These are phyloP conservation scores for Xerocomus minutiporus DNA, from an alignment of 1,284 basidiomycete species.

Conservation along the genomic window DNA sequence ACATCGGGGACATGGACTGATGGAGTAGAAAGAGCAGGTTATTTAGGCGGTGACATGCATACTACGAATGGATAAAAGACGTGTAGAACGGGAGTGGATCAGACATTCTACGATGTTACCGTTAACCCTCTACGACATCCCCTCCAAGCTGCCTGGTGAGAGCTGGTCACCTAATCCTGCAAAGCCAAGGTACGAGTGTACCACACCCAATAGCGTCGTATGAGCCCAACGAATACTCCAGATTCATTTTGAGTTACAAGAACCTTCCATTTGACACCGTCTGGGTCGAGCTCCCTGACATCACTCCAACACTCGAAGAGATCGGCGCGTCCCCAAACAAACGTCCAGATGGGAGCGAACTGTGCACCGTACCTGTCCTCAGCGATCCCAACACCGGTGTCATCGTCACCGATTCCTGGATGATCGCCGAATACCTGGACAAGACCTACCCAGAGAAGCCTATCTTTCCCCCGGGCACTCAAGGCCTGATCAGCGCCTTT, in stretches of 20 bases:
- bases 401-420: constrained; percentile 35
- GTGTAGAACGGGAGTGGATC: background rate
- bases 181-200: constrained; percentile 20
- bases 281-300: constrained; percentile 31
- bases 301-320: constrained; percentile 25
- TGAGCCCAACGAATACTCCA: constrained; percentile 4
- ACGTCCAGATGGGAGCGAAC: constrained; percentile 9
- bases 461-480: constrained; percentile 34
- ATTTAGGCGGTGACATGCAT: background rate
- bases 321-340: constrained; percentile 27
- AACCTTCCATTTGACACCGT: constrained; percentile 29
- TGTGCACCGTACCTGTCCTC: constrained; percentile 35
- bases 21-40: background rate
- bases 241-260: constrained; percentile 30
- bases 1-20: background rate
- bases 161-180: constrained; percentile 23
- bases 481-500: constrained; percentile 33
- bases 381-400: constrained; percentile 31
- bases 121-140: constrained; percentile 27
- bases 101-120: constrained; percentile 16
- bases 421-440: constrained; percentile 44
- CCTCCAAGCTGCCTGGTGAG: constrained; percentile 21
- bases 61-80: constrained; percentile 1
- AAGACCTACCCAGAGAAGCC: constrained; percentile 39
- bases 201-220: background rate